Evolutionary conservation across 495 filamentous ascomycete species (phyloP), one percentile per base, ranked within the genome.

Genomic region (Neurospora pannonica): DNA sequence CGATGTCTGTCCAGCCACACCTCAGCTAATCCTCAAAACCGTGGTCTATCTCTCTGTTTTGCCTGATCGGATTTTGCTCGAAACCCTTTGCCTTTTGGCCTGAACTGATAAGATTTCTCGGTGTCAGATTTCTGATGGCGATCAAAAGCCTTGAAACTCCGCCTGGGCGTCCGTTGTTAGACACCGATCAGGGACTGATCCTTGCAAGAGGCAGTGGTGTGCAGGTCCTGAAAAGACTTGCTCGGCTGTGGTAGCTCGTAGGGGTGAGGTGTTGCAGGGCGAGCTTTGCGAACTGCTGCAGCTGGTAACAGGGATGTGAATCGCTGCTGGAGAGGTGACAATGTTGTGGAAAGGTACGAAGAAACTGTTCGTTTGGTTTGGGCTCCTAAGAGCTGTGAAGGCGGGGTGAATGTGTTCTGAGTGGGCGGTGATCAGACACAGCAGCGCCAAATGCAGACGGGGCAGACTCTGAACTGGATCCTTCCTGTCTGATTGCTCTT

Each of bases 151-250:
- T 67, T 67, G 28, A 67, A 67, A 36, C 54, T 67, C 54, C 54
- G 54, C 54, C 54, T 67, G 54, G 48, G 54, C 54, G 54, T 36
- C 48, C 54, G 54, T 67, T 19, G 54, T 34, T 67, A 67, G 54
- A 67, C 54, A n/a, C 70, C 71, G 76, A 77, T 77, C 72, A 74
- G 71, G 48, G 48, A 60, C 28, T 73, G 75, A 76, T 75, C 72
- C 75, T 74, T 75, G 75, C 28, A 67, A 67, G 54, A 67, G 54
- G 54, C 54, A 67, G 54, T 67, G 54, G 54, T 67, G 54, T 34
- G 54, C 28, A 67, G 54, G 54, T 67, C 28, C 28, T 34, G 54
- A 67, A 15, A 15, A 67, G 54, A 67, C 54, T 67, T 67, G 54
- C 54, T 67, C 54, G 6, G 54, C 54, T 34, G 54, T 67, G 54